Conservation (phyloP, 2,329 filamentous ascomycete species). For the Pseudocercospora musae region DNA sequence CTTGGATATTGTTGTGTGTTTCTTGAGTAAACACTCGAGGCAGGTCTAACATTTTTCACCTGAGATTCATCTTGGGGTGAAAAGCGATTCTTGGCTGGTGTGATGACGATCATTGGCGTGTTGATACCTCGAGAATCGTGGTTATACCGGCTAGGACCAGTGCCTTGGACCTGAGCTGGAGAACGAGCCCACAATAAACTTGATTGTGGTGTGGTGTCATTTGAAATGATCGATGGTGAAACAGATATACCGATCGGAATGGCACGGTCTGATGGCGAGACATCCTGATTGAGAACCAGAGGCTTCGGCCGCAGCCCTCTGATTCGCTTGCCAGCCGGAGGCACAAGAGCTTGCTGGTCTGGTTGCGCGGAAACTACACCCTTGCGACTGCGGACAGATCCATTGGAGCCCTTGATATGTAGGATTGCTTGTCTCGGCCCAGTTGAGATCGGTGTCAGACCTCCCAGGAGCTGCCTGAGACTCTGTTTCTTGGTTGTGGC, state of each 20-base stretch:
- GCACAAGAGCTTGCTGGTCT: slow-evolving; percentile 4
- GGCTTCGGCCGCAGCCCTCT: slow-evolving; percentile 29
- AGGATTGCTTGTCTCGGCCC: slow-evolving; percentile 12
- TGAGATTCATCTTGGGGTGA: slow-evolving; percentile 53
- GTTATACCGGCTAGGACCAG: neutral
- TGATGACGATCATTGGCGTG: slow-evolving; percentile 54
- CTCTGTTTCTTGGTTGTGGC: slow-evolving; percentile 5
- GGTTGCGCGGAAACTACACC: neutral
- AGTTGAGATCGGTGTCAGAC: slow-evolving; percentile 11
- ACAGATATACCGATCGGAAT: slow-evolving; percentile 71
- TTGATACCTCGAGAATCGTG: neutral
- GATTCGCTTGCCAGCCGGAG: slow-evolving; percentile 25
- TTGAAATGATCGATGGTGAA: slow-evolving; percentile 52
- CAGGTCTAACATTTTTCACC: slow-evolving; percentile 36
- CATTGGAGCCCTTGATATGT: neutral
- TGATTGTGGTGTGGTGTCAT: slow-evolving; percentile 36
- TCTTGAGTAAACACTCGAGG: slow-evolving; percentile 63
- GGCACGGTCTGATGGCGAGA: slow-evolving; percentile 67
- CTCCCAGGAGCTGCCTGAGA: slow-evolving; percentile 31
- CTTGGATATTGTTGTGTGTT: slow-evolving; percentile 39
- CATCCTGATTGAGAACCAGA: slow-evolving; percentile 41
- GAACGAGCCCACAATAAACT: neutral
- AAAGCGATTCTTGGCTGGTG: slow-evolving; percentile 49
- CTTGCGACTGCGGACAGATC: slow-evolving; percentile 3
- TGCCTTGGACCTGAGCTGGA: neutral